Evolutionary conservation across 495 filamentous ascomycete species (phyloP).

Genomic region (Aspergillus ellipticus): DNA sequence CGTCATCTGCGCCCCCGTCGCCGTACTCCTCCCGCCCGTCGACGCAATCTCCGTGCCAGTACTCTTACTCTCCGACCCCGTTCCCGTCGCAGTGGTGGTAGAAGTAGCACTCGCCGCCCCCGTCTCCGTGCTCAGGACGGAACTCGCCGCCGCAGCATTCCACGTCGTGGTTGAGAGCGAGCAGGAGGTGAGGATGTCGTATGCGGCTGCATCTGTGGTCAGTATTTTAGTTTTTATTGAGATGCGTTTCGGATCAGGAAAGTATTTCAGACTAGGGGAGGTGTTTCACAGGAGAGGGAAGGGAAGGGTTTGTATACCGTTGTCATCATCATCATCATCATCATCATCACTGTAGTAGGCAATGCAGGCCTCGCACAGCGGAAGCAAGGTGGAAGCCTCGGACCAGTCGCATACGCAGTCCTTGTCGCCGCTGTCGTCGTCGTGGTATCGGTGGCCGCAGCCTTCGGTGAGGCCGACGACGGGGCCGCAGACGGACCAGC

Average conservation of each 20-base stretch:
- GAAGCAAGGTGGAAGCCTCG: constrained; percentile 22
- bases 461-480: constrained; percentile 24
- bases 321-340: constrained; percentile 17
- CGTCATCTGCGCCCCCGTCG: constrained; percentile 6
- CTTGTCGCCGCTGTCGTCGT: constrained; percentile 29
- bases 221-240: too few species aligned
- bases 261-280: too few species aligned
- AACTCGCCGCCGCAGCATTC: constrained; percentile 6
- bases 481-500: constrained; percentile 27
- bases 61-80: not conserved
- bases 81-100: not conserved
- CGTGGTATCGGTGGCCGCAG: constrained; percentile 26
- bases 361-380: constrained; percentile 38
- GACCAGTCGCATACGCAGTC: constrained; percentile 33
- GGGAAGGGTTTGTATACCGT: constrained; percentile 17
- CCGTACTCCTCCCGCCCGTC: not conserved
- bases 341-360: constrained; percentile 20
- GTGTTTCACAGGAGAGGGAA: too few species aligned
- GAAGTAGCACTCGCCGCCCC: not conserved
- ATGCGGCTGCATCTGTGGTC: constrained; percentile 34
- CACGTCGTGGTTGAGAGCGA: constrained; percentile 30
- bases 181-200: constrained; percentile 33
- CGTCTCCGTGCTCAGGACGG: not conserved
- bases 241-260: too few species aligned
- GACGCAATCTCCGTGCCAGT: not conserved